These are phyloP conservation scores for Alisma plantagoaquatica DNA, from an alignment of 106 monocot species.

Conservation along the genomic window DNA sequence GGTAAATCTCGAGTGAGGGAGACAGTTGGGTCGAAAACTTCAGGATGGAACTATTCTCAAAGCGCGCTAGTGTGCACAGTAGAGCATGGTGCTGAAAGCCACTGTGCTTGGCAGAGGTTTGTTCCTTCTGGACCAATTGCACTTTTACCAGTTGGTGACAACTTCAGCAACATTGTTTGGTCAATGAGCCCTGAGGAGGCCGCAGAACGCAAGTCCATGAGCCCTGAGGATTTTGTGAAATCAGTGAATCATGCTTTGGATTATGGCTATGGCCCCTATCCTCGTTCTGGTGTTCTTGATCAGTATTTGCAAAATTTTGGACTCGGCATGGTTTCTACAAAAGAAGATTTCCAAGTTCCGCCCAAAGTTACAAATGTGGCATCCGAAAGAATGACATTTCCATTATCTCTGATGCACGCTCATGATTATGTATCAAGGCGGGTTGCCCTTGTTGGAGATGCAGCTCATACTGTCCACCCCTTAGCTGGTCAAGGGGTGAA, in stretches of 20 bases:
- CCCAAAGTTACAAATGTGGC: slow-evolving; percentile 56
- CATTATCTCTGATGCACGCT: slow-evolving; percentile 72
- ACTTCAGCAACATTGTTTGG: slow-evolving; percentile 97
- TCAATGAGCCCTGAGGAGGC: slow-evolving; percentile 75
- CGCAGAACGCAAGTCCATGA: slow-evolving; percentile 41
- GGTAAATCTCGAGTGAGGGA: slow-evolving; percentile 80
- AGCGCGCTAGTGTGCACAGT: slow-evolving; percentile 93
- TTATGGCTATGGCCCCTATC: slow-evolving; percentile 76
- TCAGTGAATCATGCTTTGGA: slow-evolving; percentile 82
- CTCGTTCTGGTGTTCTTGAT: slow-evolving; percentile 39
- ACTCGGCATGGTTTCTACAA: slow-evolving; percentile 28
- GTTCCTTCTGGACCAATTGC: slow-evolving; percentile 95
- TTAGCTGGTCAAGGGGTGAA: slow-evolving; percentile 99
- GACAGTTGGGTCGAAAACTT: slow-evolving; percentile 60
- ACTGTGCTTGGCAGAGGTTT: slow-evolving; percentile 98
- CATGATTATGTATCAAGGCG: slow-evolving; percentile 54
- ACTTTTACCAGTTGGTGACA: slow-evolving; percentile 75
- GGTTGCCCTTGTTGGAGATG: slow-evolving; percentile 87
- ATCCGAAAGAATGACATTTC: slow-evolving; percentile 86
- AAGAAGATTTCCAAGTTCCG: slow-evolving; percentile 63
- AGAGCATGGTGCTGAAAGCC: slow-evolving; percentile 55
- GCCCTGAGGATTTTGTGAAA: slow-evolving; percentile 50
- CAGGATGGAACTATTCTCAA: slow-evolving; percentile 80
- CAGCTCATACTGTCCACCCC: slow-evolving; percentile 94
- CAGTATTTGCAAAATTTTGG: slow-evolving; percentile 30